phyloP scores from a whole-genome alignment of 176 grass and related monocot species.

The Themeda triandra region DNA sequence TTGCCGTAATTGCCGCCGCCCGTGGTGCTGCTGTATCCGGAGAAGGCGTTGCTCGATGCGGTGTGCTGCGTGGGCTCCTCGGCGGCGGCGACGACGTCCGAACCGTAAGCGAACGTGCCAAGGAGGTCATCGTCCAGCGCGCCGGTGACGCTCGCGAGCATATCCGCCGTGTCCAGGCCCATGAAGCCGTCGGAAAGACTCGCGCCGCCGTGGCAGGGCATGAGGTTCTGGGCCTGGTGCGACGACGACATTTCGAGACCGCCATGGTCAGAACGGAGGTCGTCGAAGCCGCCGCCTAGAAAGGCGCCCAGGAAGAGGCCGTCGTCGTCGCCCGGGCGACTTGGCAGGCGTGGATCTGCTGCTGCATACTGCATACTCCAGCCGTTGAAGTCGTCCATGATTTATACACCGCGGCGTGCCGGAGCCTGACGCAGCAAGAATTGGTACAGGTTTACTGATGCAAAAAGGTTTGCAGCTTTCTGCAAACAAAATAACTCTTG shows the following conservation, averaged over 20 bases:
- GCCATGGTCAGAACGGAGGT: background rate
- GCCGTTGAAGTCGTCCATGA: constrained; percentile 42
- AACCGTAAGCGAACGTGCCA: constrained; percentile 19
- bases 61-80: background rate
- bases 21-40: constrained; percentile 43
- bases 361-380: constrained; percentile 28
- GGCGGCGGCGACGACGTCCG: background rate
- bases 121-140: background rate
- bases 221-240: background rate
- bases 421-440: background rate
- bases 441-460: background rate
- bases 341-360: constrained; percentile 4
- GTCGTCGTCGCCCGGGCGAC: background rate
- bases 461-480: background rate
- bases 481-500: background rate
- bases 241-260: background rate
- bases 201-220: background rate
- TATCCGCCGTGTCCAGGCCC: background rate
- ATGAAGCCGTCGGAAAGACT: background rate
- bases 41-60: constrained; percentile 39
- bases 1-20: constrained; percentile 26
- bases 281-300: constrained; percentile 17
- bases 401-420: background rate
- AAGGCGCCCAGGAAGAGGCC: constrained; percentile 22
- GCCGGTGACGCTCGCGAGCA: constrained; percentile 9